These are phyloP conservation scores for Stereocaulon alpinum DNA, from an alignment of 495 filamentous ascomycete species.

Conservation along the genomic window DNA sequence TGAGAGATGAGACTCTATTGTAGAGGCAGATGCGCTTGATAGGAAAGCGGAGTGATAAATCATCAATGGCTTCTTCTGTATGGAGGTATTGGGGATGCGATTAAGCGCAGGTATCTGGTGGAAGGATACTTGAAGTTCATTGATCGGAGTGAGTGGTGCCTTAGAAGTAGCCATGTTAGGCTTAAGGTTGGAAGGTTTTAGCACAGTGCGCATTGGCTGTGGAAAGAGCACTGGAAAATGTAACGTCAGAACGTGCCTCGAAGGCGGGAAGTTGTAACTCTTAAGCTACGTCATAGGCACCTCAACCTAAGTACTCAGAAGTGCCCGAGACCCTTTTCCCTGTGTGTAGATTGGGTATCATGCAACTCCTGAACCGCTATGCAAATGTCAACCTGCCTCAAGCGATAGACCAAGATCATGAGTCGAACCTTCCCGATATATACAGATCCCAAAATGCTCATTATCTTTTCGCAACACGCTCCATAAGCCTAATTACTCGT, in stretches of 20 bases:
- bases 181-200: neutral
- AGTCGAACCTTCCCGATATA: neutral
- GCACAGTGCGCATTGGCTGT: neutral
- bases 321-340: neutral
- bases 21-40: conserved; percentile 30
- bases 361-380: conserved; percentile 3
- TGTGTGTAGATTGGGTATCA: neutral
- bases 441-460: neutral
- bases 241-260: neutral
- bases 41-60: conserved; percentile 49
- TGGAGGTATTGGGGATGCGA: conserved; percentile 54
- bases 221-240: neutral
- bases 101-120: conserved; percentile 48
- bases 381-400: neutral
- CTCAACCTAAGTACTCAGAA: neutral
- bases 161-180: conserved; percentile 10
- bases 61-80: conserved; percentile 51
- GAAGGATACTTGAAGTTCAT: conserved; percentile 41
- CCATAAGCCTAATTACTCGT: conserved; percentile 45
- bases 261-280: neutral
- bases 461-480: conserved; percentile 43
- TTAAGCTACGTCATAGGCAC: conserved; percentile 5
- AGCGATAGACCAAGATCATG: neutral
- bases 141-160: conserved; percentile 32
- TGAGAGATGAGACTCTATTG: conserved; percentile 44